phyloP scores from a whole-genome alignment of 208 protist species.

The Herpetomonas samuelpessoai region DNA sequence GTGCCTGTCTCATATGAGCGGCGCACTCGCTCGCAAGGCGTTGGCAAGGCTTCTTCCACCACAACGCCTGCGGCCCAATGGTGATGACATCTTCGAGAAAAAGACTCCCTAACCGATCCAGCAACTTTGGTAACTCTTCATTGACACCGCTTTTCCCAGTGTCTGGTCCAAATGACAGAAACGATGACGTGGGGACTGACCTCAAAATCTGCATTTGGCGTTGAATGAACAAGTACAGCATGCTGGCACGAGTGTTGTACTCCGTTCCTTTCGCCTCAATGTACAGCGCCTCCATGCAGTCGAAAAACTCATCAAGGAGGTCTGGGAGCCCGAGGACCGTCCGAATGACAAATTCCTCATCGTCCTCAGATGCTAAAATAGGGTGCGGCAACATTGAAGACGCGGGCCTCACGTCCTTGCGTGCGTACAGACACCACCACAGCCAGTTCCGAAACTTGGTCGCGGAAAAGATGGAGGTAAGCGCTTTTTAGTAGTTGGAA shows the following conservation, averaged over 20 bases:
- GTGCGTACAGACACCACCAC: too few relatives aligned
- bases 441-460: too few relatives aligned
- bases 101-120: slow-evolving; percentile 58
- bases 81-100: slow-evolving; percentile 74
- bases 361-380: slow-evolving; percentile 85
- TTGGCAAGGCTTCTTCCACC: slow-evolving; percentile 70
- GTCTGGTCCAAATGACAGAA: slow-evolving; percentile 23
- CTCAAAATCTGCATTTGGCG: slow-evolving; percentile 46
- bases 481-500: too few relatives aligned
- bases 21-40: slow-evolving; percentile 71
- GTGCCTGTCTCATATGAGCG: slow-evolving; percentile 48
- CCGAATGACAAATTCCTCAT: slow-evolving; percentile 71
- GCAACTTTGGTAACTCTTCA: slow-evolving; percentile 60
- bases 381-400: slow-evolving; percentile 73
- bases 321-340: slow-evolving; percentile 59
- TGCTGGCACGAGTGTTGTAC: slow-evolving; percentile 34
- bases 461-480: too few relatives aligned
- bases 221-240: slow-evolving; percentile 64
- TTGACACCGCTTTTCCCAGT: slow-evolving; percentile 23
- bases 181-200: slow-evolving; percentile 37
- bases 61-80: slow-evolving; percentile 61
- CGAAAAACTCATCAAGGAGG: slow-evolving; percentile 66
- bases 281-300: slow-evolving; percentile 59
- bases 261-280: slow-evolving; percentile 42
- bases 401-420: neutral